Evolutionary conservation across 257 asterid genomes (phyloP), one percentile per base, ranked within the genome.

Genomic region (Osmanthus fragrans): DNA sequence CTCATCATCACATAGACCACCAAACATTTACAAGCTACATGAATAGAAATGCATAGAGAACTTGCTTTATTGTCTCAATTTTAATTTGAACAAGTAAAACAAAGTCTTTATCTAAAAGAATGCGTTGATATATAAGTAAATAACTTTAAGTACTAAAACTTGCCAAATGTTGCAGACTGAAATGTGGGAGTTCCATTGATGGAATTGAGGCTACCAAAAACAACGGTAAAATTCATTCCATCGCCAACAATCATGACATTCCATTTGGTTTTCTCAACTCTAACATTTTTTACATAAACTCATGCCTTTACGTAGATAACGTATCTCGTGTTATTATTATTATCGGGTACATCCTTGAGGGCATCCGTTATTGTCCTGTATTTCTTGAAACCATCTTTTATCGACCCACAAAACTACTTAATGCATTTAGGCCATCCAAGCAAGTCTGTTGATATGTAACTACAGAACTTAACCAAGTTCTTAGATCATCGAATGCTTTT

Each of bases 221-320:
- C 85, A 73, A 85, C 51, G 2, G 89, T 88, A 25, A 80, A 78
- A 42, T 74, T 66, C 70, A 76, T 88, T 34, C 92, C 92, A 74
- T 86, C 89, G 15, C 90, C 89, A 71, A 88, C 77, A 49, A 88
- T 82, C 87, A 88, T 82, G 40, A 87, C 88, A 54, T 86, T 86
- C 89, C 92, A 86, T 77, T 75, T 82, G 4, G 75, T 56, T 77
- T 82, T 88, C 82, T 88, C 89, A 73, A 86, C 64, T 51, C 78
- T 83, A 15, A 88, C 90, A 74, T 86, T 83, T 83, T 84, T 89
- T 15, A 58, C 71, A 73, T 88, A 86, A 58, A 85, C 70, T 5
- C 92, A 88, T 12, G 69, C 82, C 77, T 85, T 88, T 79, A 88
- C 87, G 64, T 83, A 67, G 47, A 88, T 88, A 66, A 84, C 86